These are phyloP conservation scores for Cymbopogon flexuosus DNA, from an alignment of 202 grass and related monocot species.

Conservation along the genomic window DNA sequence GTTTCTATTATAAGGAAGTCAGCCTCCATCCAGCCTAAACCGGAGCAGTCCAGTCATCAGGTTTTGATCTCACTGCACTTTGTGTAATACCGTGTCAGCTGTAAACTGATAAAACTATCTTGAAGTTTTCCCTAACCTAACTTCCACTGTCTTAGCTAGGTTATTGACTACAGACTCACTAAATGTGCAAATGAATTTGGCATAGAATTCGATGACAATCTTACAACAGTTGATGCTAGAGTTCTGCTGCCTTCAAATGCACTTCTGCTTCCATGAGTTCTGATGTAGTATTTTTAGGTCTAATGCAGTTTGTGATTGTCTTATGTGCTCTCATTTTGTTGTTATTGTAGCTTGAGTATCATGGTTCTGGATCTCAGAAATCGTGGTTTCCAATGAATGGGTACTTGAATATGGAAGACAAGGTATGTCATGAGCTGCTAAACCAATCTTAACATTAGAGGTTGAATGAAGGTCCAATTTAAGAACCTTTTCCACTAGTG, in stretches of 20 bases:
- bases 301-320: not conserved
- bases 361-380: constrained; percentile 40
- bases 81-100: not conserved
- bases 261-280: not conserved
- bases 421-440: constrained; percentile 31
- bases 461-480: not conserved
- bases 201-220: constrained; percentile 46
- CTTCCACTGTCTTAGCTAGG: constrained; percentile 21
- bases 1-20: not conserved
- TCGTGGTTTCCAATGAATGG: constrained; percentile 42
- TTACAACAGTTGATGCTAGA: constrained; percentile 47
- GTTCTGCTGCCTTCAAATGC: constrained; percentile 51
- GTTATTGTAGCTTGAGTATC: constrained; percentile 53
- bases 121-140: not conserved
- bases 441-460: not conserved
- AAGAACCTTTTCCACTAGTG: not conserved
- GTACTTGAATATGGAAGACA: constrained; percentile 57
- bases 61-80: constrained; percentile 6
- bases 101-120: not conserved
- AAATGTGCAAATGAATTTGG: constrained; percentile 51
- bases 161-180: constrained; percentile 34
- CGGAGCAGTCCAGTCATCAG: not conserved
- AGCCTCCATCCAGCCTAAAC: not conserved
- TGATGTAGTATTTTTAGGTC: not conserved
- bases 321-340: not conserved